Conservation (phyloP, 176 grass and related monocot genomes). For the Calamus simplicifolius region DNA sequence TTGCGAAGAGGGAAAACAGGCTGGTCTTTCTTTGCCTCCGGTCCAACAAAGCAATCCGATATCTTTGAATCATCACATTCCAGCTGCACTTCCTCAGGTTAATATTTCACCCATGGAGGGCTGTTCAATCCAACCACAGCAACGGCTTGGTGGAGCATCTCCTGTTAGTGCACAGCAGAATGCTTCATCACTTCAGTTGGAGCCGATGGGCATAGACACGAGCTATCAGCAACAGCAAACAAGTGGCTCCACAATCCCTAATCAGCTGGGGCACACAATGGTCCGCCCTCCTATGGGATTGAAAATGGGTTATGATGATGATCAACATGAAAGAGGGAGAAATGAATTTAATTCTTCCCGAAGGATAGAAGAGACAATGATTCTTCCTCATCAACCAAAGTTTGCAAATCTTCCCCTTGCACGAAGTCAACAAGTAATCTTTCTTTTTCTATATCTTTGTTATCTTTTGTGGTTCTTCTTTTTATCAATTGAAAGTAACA, state of each 20-base stretch:
- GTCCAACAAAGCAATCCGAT: slow-evolving; percentile 34
- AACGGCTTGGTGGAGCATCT: slow-evolving; percentile 37
- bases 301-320: slow-evolving; percentile 41
- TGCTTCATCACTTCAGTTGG: slow-evolving; percentile 29
- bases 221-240: slow-evolving; percentile 41
- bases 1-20: slow-evolving; percentile 36
- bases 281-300: slow-evolving; percentile 45
- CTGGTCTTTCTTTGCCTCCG: slow-evolving; percentile 37
- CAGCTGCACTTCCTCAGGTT: slow-evolving; percentile 24
- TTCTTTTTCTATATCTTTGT: slow-evolving; percentile 1
- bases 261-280: slow-evolving; percentile 33
- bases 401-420: slow-evolving; percentile 46
- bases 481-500: neutral
- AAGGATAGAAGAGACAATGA: slow-evolving; percentile 51
- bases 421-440: slow-evolving; percentile 40
- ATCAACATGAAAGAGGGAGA: slow-evolving; percentile 40
- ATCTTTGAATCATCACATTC: slow-evolving; percentile 40
- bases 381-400: slow-evolving; percentile 60
- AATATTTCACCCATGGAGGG: slow-evolving; percentile 33
- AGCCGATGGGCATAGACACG: slow-evolving; percentile 28
- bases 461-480: neutral
- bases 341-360: slow-evolving; percentile 34
- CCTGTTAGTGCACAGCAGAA: slow-evolving; percentile 18
- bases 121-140: slow-evolving; percentile 27
- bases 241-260: slow-evolving; percentile 27